Percentiles rank a stretch among this genome's conserved stretches.
These are phyloP conservation scores for Xylaria acuta DNA, from an alignment of 495 filamentous ascomycete genomes.

Conservation along the genomic window DNA sequence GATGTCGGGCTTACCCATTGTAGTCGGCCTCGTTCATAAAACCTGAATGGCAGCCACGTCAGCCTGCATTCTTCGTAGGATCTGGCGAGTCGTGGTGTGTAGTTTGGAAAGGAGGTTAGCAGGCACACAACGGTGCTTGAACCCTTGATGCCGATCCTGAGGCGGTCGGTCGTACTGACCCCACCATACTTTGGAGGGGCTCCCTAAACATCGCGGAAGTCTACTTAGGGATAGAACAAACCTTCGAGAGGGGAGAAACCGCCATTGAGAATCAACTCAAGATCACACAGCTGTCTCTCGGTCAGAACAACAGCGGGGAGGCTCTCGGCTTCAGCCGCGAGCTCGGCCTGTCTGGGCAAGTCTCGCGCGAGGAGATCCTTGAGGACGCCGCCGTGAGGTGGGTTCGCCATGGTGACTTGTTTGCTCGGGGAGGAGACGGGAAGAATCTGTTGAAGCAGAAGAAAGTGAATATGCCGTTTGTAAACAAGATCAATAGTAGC, in stretches of 20 bases:
- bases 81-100: background rate
- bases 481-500: background rate
- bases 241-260: conserved; percentile 98
- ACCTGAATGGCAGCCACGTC: conserved; percentile 56
- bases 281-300: conserved; percentile 95
- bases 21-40: conserved; percentile 98
- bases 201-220: background rate
- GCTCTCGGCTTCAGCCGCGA: conserved; percentile 82
- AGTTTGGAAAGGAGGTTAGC: background rate
- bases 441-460: background rate
- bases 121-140: background rate
- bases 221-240: conserved; percentile 50
- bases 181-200: conserved; percentile 27
- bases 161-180: conserved; percentile 8
- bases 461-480: background rate
- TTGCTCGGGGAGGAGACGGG: background rate
- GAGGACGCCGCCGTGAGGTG: conserved; percentile 94
- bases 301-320: conserved; percentile 84
- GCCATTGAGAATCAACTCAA: conserved; percentile 94
- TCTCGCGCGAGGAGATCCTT: conserved; percentile 97
- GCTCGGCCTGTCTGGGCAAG: conserved; percentile 73
- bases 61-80: conserved; percentile 17
- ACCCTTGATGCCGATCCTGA: conserved; percentile 19
- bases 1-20: conserved; percentile 68
- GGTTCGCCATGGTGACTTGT: conserved; percentile 61